Evolutionary conservation across 1,139 yeast species (phyloP).

Genomic region (Taphrina betulina): DNA sequence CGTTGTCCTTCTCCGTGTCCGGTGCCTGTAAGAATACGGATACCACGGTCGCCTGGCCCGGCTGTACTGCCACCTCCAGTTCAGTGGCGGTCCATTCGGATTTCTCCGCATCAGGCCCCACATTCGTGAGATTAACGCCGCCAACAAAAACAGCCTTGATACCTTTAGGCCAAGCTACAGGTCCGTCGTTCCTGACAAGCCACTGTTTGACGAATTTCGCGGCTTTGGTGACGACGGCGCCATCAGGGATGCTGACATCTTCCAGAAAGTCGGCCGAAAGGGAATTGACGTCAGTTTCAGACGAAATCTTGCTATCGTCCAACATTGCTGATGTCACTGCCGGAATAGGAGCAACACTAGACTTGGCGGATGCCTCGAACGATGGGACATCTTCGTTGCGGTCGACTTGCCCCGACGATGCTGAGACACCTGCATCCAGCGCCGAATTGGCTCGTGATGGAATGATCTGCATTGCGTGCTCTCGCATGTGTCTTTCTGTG

Average conservation of each 20-base stretch:
- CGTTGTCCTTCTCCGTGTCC: slow-evolving; percentile 14
- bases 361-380: no score
- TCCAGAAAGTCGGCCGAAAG: slow-evolving; percentile 25
- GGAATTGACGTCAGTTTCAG: not conserved
- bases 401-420: not conserved
- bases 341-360: no score
- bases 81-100: slow-evolving; percentile 18
- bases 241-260: slow-evolving; percentile 25
- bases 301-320: not conserved
- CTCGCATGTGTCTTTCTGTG: not conserved
- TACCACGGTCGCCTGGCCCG: slow-evolving; percentile 36
- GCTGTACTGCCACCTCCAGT: slow-evolving; percentile 28
- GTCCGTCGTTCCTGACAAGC: slow-evolving; percentile 37
- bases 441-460: not conserved
- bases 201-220: slow-evolving; percentile 36
- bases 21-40: slow-evolving; percentile 37
- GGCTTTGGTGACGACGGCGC: not conserved
- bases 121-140: slow-evolving; percentile 33
- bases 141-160: slow-evolving; percentile 33
- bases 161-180: slow-evolving; percentile 36
- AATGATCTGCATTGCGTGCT: slow-evolving; percentile 16
- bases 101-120: no score
- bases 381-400: not conserved
- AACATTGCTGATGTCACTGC: not conserved
- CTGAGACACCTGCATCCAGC: not conserved